phyloP scores from a whole-genome alignment of 257 asterid species.

The Nicotiana paniculata region DNA sequence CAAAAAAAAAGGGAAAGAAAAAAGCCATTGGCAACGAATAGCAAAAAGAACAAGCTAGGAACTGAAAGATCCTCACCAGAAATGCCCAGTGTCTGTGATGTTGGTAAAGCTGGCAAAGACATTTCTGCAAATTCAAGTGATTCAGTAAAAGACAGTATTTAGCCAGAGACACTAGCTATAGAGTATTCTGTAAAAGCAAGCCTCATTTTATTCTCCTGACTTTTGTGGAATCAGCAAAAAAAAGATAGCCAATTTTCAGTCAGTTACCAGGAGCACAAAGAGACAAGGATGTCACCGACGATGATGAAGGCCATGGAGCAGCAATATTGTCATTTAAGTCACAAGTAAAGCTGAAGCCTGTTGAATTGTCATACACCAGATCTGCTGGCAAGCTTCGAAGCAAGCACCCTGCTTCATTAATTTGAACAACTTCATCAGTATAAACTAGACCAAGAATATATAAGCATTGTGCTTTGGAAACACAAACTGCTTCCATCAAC shows the following conservation, averaged over 20 bases:
- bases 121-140: conserved; percentile 57
- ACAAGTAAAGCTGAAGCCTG: conserved; percentile 89
- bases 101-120: conserved; percentile 96
- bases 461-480: neutral
- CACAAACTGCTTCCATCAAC: neutral
- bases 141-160: neutral
- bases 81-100: conserved; percentile 50
- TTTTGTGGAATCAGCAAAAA: neutral
- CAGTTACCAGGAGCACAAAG: conserved; percentile 96
- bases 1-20: neutral
- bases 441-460: neutral
- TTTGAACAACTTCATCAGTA: conserved; percentile 4
- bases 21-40: neutral
- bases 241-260: neutral
- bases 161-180: conserved; percentile 1
- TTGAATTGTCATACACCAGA: conserved; percentile 70
- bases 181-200: neutral
- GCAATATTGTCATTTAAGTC: conserved; percentile 87
- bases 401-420: conserved; percentile 60
- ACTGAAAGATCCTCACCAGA: conserved; percentile 38
- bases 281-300: conserved; percentile 68
- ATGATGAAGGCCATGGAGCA: conserved; percentile 99
- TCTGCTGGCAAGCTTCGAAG: conserved; percentile 84
- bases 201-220: neutral
- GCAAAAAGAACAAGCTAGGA: neutral